Evolutionary conservation across 768 basidiomycete genomes (phyloP), one percentile per base, ranked within the genome.

Genomic region (Austroboletus festivus): DNA sequence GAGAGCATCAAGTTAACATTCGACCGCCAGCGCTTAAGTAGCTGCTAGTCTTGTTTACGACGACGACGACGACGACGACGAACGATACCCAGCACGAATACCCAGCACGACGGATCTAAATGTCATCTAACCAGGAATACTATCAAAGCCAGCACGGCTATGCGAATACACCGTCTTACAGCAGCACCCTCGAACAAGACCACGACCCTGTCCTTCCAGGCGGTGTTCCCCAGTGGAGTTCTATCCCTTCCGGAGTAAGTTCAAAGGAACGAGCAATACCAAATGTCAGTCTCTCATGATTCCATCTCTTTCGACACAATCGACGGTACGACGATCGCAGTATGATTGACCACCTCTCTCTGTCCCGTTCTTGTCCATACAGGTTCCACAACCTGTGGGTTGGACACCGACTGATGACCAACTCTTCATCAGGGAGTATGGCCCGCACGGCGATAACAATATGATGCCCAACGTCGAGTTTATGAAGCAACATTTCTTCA

Each of bases 401-500:
- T 68, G 73, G 57, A 78, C 68, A 40, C 90, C 90, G 0, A 79
- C 81, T 1, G 86, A 91, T 52, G 82, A 79, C 37, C 80, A 93
- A 54, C 83, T 93, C 68, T 93, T 79, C 65, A 56, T 75, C 47
- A 55, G 65, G 37, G 71, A 79, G 55, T 60, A 73, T 50, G 79
- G 82, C 46, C 63, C 60, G 19, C 42, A 56, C 5, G 63, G 63
- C 18, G 63, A 64, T 18, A 42, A 46, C 23, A 71, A 78, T 30
- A 68, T 70, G 45, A 81, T 81, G 53, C 86, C 91, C 18, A 89
- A 92, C 61, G 78, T 85, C 46, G 77, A 78, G 1, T 90, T 87
- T 65, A 73, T 97, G 50, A 92, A 87, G 68, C 78, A 86, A 44
- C 94, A 97, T 68, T 95, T 97, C 71, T 85, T 89, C 66, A 75